A percentile compares a stretch with the other conserved stretches of the same genome.
Evolutionary conservation across 192 early-diverging fungal species (phyloP).

Genomic region (Pecoramyces ruminantium): DNA sequence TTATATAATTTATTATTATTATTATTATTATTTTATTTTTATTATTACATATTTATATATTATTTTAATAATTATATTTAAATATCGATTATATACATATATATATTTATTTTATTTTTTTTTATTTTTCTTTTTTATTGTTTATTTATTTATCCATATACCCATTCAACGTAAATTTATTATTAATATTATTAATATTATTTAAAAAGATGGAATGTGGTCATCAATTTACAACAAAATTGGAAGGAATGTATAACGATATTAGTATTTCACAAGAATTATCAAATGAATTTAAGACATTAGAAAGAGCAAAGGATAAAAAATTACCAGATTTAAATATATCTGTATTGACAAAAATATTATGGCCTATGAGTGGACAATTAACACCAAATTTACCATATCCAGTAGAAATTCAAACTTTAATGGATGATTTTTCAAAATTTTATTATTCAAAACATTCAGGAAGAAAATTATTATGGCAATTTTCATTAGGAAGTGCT

Average conservation of each 20-base stretch:
- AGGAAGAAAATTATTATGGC: slow-evolving; percentile 71
- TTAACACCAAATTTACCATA: background rate
- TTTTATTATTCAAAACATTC: slow-evolving; percentile 65
- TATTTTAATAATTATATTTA: too few relatives aligned
- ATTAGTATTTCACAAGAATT: slow-evolving; percentile 64
- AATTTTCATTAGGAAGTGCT: slow-evolving; percentile 56
- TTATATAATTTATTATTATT: too few relatives aligned
- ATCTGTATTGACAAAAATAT: background rate
- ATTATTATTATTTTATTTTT: too few relatives aligned
- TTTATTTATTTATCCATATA: too few relatives aligned
- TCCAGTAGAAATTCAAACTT: background rate
- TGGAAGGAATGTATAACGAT: slow-evolving; percentile 95
- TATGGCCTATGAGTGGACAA: background rate
- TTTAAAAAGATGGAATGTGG: slow-evolving; percentile 55
- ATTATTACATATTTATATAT: too few relatives aligned
- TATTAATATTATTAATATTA: background rate
- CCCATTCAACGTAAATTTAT: too few relatives aligned
- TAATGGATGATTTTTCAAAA: slow-evolving; percentile 28
- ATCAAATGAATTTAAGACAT: slow-evolving; percentile 29
- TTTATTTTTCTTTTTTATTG: too few relatives aligned
- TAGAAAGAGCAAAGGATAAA: background rate
- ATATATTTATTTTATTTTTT: too few relatives aligned
- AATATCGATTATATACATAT: too few relatives aligned
- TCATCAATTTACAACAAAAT: slow-evolving; percentile 68
- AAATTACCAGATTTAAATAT: background rate